These are phyloP conservation scores for Bipolaris bicolor DNA, from an alignment of 2,329 filamentous ascomycete genomes.

Conservation along the genomic window DNA sequence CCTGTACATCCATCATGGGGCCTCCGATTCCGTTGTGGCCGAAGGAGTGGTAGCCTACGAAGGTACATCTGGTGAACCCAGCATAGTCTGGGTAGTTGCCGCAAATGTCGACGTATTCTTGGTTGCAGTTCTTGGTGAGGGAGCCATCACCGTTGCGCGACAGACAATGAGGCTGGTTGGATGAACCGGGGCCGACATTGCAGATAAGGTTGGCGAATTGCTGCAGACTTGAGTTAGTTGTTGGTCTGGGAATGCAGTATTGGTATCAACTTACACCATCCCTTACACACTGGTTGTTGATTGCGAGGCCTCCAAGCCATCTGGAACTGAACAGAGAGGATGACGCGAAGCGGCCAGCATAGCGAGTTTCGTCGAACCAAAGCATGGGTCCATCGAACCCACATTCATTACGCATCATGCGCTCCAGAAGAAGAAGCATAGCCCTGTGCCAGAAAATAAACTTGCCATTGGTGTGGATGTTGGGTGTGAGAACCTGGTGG, in stretches of 20 bases:
- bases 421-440: conserved; percentile 53
- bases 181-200: conserved; percentile 39
- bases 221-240: conserved; percentile 22
- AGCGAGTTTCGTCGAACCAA: conserved; percentile 47
- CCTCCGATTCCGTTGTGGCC: conserved; percentile 47
- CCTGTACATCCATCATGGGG: conserved; percentile 43
- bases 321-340: conserved; percentile 40
- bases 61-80: conserved; percentile 39
- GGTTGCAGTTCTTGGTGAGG: conserved; percentile 37
- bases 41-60: conserved; percentile 42
- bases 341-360: conserved; percentile 37
- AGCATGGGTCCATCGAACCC: conserved; percentile 50
- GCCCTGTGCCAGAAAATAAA: conserved; percentile 54
- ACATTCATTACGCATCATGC: conserved; percentile 51
- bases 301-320: conserved; percentile 36
- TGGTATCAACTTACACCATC: conserved; percentile 38
- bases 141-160: conserved; percentile 35
- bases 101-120: conserved; percentile 38
- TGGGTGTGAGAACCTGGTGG: conserved; percentile 42
- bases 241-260: neutral
- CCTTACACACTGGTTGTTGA: conserved; percentile 38
- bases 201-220: conserved; percentile 41
- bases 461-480: conserved; percentile 43
- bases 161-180: conserved; percentile 40
- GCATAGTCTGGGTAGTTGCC: conserved; percentile 31